Percentiles rank a stretch among this genome's conserved stretches.
Conservation (phyloP, 2,329 filamentous ascomycete genomes). For the Aspergillus spinulosporus region DNA sequence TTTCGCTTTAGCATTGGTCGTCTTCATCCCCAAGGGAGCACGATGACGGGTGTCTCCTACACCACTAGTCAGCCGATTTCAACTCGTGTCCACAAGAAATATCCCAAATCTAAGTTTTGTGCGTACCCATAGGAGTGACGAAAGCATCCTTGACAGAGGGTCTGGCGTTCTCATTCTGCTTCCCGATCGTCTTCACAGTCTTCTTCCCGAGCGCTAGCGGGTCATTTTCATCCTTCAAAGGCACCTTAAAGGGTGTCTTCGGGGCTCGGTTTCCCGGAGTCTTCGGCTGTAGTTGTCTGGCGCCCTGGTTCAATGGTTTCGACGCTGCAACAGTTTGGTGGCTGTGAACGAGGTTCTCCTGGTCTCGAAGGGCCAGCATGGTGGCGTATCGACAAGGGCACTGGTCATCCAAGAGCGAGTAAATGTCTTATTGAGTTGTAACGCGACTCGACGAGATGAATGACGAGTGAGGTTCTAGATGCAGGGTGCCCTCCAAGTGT, state of each 20-base stretch:
- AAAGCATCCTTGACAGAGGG: conserved; percentile 63
- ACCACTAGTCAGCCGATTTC: conserved; percentile 3
- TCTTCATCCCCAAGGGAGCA: conserved; percentile 88
- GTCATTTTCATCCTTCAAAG: conserved; percentile 85
- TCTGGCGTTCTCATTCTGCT: conserved; percentile 59
- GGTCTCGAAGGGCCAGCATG: conserved; percentile 79
- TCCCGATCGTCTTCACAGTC: conserved; percentile 55
- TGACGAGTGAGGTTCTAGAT: conserved; percentile 26
- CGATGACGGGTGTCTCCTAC: conserved; percentile 64
- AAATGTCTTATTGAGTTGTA: neutral
- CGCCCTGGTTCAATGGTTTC: conserved; percentile 70
- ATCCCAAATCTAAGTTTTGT: neutral
- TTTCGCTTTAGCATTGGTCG: conserved; percentile 85
- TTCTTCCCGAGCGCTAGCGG: conserved; percentile 61
- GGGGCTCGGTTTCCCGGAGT: conserved; percentile 74
- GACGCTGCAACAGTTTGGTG: conserved; percentile 69
- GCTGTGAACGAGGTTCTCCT: conserved; percentile 80
- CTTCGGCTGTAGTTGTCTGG: conserved; percentile 66
- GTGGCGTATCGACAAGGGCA: conserved; percentile 27
- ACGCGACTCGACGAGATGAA: neutral
- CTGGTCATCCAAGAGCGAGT: conserved; percentile 23
- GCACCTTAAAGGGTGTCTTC: conserved; percentile 78
- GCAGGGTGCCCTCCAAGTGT: conserved; percentile 17
- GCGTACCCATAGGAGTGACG: conserved; percentile 76
- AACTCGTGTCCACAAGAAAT: neutral